These are phyloP conservation scores for Syzygium aqueum DNA, from an alignment of 345 rosid genomes.

Conservation along the genomic window DNA sequence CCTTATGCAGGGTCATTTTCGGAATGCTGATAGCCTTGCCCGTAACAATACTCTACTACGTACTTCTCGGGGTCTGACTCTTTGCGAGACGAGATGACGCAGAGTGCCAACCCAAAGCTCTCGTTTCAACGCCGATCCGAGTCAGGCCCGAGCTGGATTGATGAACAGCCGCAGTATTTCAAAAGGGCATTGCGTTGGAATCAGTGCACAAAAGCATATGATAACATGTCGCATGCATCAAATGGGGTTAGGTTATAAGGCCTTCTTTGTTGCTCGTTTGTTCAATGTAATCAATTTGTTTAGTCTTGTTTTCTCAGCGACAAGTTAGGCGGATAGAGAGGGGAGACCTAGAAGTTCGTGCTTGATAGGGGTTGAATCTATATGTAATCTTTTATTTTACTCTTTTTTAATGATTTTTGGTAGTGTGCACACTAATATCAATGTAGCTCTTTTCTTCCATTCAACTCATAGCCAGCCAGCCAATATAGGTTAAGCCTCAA, in stretches of 20 bases:
- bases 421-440: background rate
- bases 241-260: background rate
- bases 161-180: background rate
- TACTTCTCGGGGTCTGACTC: constrained; percentile 25
- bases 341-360: background rate
- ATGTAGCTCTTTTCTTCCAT: background rate
- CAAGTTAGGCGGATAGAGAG: background rate
- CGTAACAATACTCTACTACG: constrained; percentile 28
- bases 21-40: constrained; percentile 47
- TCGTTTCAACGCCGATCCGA: background rate
- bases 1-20: constrained; percentile 28
- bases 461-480: background rate
- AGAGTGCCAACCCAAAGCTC: background rate
- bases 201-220: background rate
- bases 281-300: background rate
- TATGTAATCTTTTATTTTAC: background rate
- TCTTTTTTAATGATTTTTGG: background rate
- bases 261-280: background rate
- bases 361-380: background rate
- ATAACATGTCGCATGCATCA: background rate
- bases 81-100: background rate
- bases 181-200: background rate
- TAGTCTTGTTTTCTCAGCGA: background rate
- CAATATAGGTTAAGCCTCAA: background rate
- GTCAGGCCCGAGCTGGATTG: background rate